phyloP scores from a whole-genome alignment of 2,329 filamentous ascomycete genomes.

The Colletotrichum paranaense region DNA sequence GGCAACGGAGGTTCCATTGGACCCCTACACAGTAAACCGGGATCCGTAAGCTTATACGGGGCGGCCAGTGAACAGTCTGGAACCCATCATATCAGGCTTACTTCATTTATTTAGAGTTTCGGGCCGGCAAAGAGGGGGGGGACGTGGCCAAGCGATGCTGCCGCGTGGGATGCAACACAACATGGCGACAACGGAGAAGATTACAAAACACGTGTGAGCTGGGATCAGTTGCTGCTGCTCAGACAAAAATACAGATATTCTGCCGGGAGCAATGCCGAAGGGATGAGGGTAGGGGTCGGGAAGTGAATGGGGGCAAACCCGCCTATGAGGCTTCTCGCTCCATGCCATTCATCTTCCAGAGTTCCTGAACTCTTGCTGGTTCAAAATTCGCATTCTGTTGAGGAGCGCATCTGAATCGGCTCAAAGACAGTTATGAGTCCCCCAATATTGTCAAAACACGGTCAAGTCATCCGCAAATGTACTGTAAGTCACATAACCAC shows the following conservation, averaged over 20 bases:
- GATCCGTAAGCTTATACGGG: not conserved
- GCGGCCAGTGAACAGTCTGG: not conserved
- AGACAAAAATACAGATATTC: not conserved
- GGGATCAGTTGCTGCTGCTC: not conserved
- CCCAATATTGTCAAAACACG: not conserved
- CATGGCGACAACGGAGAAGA: not conserved
- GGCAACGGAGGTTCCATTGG: not conserved
- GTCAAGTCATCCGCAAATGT: constrained; percentile 9
- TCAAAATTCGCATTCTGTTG: not conserved
- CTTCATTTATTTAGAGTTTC: not conserved
- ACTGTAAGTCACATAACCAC: not conserved
- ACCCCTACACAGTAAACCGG: not conserved
- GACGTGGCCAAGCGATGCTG: not conserved
- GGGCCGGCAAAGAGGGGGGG: not conserved
- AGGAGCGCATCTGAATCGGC: not conserved
- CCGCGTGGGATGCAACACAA: not conserved
- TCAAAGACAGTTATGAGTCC: not conserved
- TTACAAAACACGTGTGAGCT: not conserved
- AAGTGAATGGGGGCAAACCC: not conserved
- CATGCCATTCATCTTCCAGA: not conserved
- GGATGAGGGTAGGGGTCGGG: not conserved
- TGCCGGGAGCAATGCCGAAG: not conserved
- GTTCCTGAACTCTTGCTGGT: not conserved
- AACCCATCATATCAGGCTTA: not conserved
- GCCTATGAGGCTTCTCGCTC: not conserved